Evolutionary conservation across 2,329 filamentous ascomycete genomes (phyloP).

Genomic region (Delphinella strobiligena): DNA sequence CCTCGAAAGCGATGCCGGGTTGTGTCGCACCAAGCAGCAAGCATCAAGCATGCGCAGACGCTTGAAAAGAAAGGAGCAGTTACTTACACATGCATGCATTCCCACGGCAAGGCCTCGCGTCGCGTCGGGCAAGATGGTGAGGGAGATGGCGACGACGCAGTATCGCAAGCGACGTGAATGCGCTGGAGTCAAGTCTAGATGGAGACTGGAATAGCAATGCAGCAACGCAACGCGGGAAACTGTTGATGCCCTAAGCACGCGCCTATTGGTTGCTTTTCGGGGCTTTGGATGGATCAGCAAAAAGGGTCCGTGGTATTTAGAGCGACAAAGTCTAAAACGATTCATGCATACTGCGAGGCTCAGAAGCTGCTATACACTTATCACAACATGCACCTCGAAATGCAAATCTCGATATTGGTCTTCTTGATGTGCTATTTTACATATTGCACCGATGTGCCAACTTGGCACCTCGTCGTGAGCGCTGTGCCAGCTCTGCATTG

Average conservation of each 20-base stretch:
- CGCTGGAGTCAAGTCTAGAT: background rate
- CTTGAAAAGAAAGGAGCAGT: background rate
- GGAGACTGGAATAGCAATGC: background rate
- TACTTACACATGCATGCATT: constrained; percentile 8
- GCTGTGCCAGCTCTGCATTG: no score
- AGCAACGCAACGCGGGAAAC: background rate
- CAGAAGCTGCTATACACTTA: no score
- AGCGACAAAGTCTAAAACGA: no score
- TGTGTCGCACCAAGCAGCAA: background rate
- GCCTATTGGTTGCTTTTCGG: background rate
- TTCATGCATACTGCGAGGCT: no score
- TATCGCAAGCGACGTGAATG: background rate
- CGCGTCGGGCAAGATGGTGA: background rate
- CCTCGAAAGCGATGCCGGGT: background rate
- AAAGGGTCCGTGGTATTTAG: background rate
- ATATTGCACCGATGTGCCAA: no score
- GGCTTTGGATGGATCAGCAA: background rate
- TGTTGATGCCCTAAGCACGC: background rate
- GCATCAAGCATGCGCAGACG: background rate
- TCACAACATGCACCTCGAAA: background rate
- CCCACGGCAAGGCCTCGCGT: background rate
- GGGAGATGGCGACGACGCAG: background rate
- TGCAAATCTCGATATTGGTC: background rate
- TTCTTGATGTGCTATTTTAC: no score
- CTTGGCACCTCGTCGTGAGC: background rate